Percentiles rank a stretch among this genome's conserved stretches.
Conservation (phyloP, 73 alveolate genomes). For the Uronychia binucleata region DNA sequence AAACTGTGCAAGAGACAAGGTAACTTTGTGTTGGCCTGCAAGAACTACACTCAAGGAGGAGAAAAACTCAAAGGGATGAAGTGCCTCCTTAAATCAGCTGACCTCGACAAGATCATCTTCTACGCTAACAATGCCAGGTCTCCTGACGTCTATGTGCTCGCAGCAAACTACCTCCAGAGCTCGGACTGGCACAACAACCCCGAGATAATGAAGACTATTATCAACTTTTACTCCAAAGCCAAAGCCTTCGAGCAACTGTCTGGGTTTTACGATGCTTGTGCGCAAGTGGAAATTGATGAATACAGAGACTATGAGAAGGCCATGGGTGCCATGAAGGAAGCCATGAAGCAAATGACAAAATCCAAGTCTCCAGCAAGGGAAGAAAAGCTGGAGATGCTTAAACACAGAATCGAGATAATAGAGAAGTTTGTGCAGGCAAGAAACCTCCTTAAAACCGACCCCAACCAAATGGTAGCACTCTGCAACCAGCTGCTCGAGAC, state of each 20-base stretch:
- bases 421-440: constrained; percentile 88
- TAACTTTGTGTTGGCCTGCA: constrained; percentile 90
- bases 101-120: constrained; percentile 86
- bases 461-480: constrained; percentile 74
- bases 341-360: constrained; percentile 88
- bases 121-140: constrained; percentile 95
- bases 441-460: constrained; percentile 69
- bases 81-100: constrained; percentile 90
- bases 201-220: constrained; percentile 94
- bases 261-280: constrained; percentile 92
- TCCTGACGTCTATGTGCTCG: constrained; percentile 94
- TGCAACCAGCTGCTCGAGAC: constrained; percentile 80
- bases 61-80: constrained; percentile 95
- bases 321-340: constrained; percentile 94
- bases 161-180: constrained; percentile 93
- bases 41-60: constrained; percentile 90
- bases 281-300: constrained; percentile 95
- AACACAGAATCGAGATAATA: constrained; percentile 77
- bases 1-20: constrained; percentile 91
- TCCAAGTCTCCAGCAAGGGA: constrained; percentile 80
- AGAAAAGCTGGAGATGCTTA: constrained; percentile 68
- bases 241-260: constrained; percentile 95
- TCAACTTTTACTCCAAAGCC: constrained; percentile 93
- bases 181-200: constrained; percentile 97
- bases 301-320: constrained; percentile 97